Conservation (phyloP, 164 flowering plant species). For the Nymphaea colorata region DNA sequence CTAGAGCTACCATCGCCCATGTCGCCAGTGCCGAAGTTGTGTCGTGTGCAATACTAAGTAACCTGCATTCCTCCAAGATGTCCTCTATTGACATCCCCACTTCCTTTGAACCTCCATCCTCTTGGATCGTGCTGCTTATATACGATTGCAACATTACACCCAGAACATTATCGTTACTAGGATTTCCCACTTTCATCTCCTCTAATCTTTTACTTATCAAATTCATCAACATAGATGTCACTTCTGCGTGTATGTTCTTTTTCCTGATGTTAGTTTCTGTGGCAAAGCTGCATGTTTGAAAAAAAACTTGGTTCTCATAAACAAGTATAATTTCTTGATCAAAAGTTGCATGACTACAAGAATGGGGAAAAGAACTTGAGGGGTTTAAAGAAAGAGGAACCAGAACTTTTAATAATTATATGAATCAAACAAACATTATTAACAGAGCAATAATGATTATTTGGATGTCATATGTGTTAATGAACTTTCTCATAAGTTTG, state of each 20-base stretch:
- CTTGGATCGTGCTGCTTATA: background rate
- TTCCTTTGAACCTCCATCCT: constrained; percentile 3
- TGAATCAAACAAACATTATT: no score
- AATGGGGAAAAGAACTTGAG: no score
- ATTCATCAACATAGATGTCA: constrained; percentile 2
- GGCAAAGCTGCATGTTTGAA: constrained; percentile 1
- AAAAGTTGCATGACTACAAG: no score
- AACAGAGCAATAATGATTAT: no score
- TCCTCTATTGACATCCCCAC: constrained; percentile 12
- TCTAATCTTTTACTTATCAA: constrained; percentile 12
- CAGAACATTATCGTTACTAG: constrained; percentile 9
- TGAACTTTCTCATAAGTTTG: no score
- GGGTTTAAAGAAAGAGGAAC: no score
- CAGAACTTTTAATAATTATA: no score
- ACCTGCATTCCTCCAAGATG: constrained; percentile 25
- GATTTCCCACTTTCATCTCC: constrained; percentile 14
- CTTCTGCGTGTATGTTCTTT: constrained; percentile 5
- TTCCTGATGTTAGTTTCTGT: constrained; percentile 3
- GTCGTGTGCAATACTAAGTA: constrained; percentile 19
- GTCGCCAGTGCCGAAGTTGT: constrained; percentile 10
- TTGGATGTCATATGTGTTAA: no score
- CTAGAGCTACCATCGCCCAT: constrained; percentile 12
- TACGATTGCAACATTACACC: constrained; percentile 15
- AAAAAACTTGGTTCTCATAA: background rate
- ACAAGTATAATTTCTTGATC: background rate